Evolutionary conservation across 2,329 filamentous ascomycete species (phyloP), one percentile per base, ranked within the genome.

Genomic region (Talaromyces piceae): DNA sequence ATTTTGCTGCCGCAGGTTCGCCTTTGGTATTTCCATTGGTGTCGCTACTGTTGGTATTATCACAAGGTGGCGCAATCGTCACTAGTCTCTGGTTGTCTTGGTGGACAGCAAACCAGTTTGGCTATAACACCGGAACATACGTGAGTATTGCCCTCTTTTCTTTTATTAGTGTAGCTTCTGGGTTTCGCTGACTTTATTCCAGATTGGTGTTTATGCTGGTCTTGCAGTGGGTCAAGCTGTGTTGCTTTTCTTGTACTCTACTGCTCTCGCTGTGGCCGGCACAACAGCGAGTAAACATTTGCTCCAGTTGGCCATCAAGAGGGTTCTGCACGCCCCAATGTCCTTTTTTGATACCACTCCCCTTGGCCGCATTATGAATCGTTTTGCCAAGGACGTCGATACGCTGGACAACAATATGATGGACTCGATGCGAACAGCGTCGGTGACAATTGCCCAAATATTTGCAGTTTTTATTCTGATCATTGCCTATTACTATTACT

Each of bases 351-450:
- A 95, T 63, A 95, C 90, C 0, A 95, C 90, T 2, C 90, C 90
- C 1, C 78, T 95, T 2, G 90, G 90, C 23, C 84, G 90, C 43
- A 95, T 95, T 66, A 93, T 88, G 25, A 95, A 95, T 67, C 86
- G 90, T 16, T 95, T 95, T 70, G 91, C 87, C 33, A 84, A 90
- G 57, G 90, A 95, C 60, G 87, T 95, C 33, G 89, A 95, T 63
- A 87, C 91, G 53, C 90, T 95, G 87, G 90, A 95, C 71, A 94
- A 95, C 67, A 87, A 81, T 51, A 72, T 95, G 49, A 86, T 86
- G 0, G 90, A 95, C 61, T 84, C 87, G 9, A 87, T 94, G 67
- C 81, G 89, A 57, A 91, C 94, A 87, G 95, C 90, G 73, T 84
- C 90, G 63, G 74, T 94, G 61, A 94, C 88, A 2, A 68, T 93